A percentile compares a stretch with the other conserved stretches of the same genome.
Evolutionary conservation across 1,139 yeast genomes (phyloP).

Genomic region (Kurtzmaniella natalensis): DNA sequence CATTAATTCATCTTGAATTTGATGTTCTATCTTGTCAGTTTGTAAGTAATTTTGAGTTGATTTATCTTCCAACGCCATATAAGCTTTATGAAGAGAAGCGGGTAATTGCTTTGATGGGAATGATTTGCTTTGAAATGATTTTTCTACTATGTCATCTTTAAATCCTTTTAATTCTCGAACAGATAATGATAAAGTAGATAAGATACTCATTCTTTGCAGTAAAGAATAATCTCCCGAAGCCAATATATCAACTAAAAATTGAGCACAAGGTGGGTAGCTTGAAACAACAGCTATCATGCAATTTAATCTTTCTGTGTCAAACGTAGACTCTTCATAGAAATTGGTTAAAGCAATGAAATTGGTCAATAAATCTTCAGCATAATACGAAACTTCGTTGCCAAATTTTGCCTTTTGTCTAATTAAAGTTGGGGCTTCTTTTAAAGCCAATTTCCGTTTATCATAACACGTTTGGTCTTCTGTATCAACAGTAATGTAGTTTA

Average conservation of each 20-base stretch:
- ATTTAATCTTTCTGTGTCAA: constrained; percentile 46
- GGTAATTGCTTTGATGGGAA: constrained; percentile 48
- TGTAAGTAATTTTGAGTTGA: constrained; percentile 2
- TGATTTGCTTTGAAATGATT: constrained; percentile 25
- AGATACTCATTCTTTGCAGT: constrained; percentile 52
- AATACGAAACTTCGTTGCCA: constrained; percentile 52
- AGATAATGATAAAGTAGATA: constrained; percentile 53
- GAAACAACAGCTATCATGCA: constrained; percentile 52
- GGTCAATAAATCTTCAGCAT: constrained; percentile 44
- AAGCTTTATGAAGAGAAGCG: constrained; percentile 36
- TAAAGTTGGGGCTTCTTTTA: constrained; percentile 50
- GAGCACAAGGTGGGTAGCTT: constrained; percentile 38
- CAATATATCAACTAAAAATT: constrained; percentile 38
- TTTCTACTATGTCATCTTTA: constrained; percentile 41
- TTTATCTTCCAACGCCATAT: constrained; percentile 14
- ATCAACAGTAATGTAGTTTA: constrained; percentile 48
- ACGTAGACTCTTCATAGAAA: constrained; percentile 43
- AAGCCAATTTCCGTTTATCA: constrained; percentile 49
- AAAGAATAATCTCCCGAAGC: constrained; percentile 62
- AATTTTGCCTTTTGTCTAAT: constrained; percentile 47
- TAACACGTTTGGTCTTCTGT: constrained; percentile 40
- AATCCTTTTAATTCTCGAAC: constrained; percentile 59
- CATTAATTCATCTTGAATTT: constrained; percentile 33
- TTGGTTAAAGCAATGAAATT: constrained; percentile 46
- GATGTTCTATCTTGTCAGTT: constrained; percentile 5